A percentile compares a stretch with the other conserved stretches of the same genome.
Conservation (phyloP, 1,139 yeast genomes). For the Candida sojae region DNA sequence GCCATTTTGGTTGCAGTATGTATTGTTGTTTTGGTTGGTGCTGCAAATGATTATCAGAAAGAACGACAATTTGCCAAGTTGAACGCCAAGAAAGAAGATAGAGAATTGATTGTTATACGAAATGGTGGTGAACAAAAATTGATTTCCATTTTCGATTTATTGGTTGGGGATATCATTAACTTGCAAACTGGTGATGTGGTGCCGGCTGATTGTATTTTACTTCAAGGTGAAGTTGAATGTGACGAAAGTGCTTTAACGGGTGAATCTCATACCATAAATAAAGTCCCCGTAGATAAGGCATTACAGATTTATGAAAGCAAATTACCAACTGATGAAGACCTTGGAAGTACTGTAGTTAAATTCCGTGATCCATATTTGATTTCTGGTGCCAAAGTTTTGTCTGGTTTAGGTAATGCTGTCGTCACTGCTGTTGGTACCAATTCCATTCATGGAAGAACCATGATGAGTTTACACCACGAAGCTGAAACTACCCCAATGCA, state of each 20-base stretch:
- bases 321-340: slow-evolving; percentile 43
- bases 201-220: slow-evolving; percentile 82
- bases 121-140: slow-evolving; percentile 72
- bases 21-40: slow-evolving; percentile 91
- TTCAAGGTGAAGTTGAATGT: slow-evolving; percentile 80
- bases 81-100: slow-evolving; percentile 84
- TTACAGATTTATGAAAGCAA: slow-evolving; percentile 29
- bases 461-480: slow-evolving; percentile 74
- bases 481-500: slow-evolving; percentile 89
- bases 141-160: slow-evolving; percentile 70
- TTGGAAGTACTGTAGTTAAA: slow-evolving; percentile 46
- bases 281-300: slow-evolving; percentile 57
- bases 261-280: slow-evolving; percentile 80
- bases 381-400: slow-evolving; percentile 85
- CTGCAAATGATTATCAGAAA: slow-evolving; percentile 93
- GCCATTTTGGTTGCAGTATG: slow-evolving; percentile 91
- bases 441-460: slow-evolving; percentile 89
- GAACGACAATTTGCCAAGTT: slow-evolving; percentile 90
- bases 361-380: slow-evolving; percentile 78
- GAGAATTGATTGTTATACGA: slow-evolving; percentile 75
- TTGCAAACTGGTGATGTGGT: slow-evolving; percentile 93
- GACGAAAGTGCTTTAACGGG: slow-evolving; percentile 96
- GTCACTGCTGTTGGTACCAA: slow-evolving; percentile 90
- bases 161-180: slow-evolving; percentile 82
- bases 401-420: slow-evolving; percentile 84